Base-by-base conservation (phyloP, 768 basidiomycete genomes). In the Collybiopsis luxurians region DNA sequence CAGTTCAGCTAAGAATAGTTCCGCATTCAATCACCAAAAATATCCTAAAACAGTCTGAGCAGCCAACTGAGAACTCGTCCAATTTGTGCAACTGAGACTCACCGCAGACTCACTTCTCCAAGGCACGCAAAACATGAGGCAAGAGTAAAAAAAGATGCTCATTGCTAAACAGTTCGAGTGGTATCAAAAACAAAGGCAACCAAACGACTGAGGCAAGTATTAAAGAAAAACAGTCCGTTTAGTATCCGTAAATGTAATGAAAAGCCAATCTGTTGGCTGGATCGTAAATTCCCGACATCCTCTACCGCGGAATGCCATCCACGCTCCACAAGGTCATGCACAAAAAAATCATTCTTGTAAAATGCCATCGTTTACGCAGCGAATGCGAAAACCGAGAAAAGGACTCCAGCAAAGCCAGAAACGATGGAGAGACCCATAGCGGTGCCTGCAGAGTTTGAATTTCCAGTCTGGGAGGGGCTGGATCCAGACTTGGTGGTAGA, bases 371-470 rank as follows among this genome's bases (percentile, higher is more conserved):
- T 34, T 34, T 34, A 34, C 13, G 31, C 31, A 43, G 53, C 53
- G 19, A 54, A 54, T n/a, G 40, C 19, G 19, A 43, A 43, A 9
- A 31, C 27, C 12, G 53, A 54, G 28, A 54, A 26, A 15, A 54
- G 21, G 13, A 54, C 42, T 19, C 53, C 53, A 30, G 28, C 53
- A 19, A 54, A 30, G 23, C 39, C 53, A n/a, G 53, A 54, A 23
- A 54, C 53, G n/a, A 54, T 3, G 10, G 53, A 54, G 28, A 54
- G n/a, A 15, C 53, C 53, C 53, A 54, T 54, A 30, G 53, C 53
- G n/a, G 53, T 44, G 10, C 53, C 53, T 4, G 53, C 53, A 44
- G 53, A 42, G 43, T 54, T 54, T n/a, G 53, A 54, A 12, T 24
- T 15, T 42, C 21, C 19, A 13, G 53, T 31, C 3, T 26, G 12